phyloP scores from a whole-genome alignment of 1,284 basidiomycete genomes.

The Microbotryum scabiosae region DNA sequence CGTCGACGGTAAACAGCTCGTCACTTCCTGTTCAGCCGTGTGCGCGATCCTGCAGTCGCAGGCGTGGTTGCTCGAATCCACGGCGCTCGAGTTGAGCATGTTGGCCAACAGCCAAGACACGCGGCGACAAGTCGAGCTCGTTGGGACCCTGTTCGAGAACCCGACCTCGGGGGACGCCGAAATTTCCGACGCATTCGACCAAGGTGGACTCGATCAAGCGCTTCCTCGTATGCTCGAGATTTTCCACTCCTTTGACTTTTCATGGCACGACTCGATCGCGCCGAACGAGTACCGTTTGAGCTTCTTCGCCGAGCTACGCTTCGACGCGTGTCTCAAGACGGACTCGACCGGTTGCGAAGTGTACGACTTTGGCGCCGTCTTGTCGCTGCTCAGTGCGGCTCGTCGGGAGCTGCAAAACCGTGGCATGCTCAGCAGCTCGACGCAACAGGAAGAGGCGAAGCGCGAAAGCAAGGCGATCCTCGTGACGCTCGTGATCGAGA shows the following conservation, averaged over 20 bases:
- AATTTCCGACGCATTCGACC: slow-evolving; percentile 15
- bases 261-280: slow-evolving; percentile 69
- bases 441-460: slow-evolving; percentile 59
- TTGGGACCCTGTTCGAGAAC: slow-evolving; percentile 35
- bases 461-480: slow-evolving; percentile 66
- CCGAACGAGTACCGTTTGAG: slow-evolving; percentile 56
- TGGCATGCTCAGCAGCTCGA: slow-evolving; percentile 55
- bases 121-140: slow-evolving; percentile 33
- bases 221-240: slow-evolving; percentile 78
- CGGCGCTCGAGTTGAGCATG: slow-evolving; percentile 81
- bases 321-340: slow-evolving; percentile 62
- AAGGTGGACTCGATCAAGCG: slow-evolving; percentile 60
- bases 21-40: slow-evolving; percentile 63
- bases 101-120: slow-evolving; percentile 59
- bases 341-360: slow-evolving; percentile 71
- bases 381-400: slow-evolving; percentile 56
- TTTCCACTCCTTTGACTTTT: slow-evolving; percentile 73
- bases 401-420: slow-evolving; percentile 57
- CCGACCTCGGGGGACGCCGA: slow-evolving; percentile 15
- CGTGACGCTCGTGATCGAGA: slow-evolving; percentile 73
- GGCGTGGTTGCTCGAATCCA: slow-evolving; percentile 75
- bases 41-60: slow-evolving; percentile 72
- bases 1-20: slow-evolving; percentile 59
- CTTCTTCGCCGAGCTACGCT: slow-evolving; percentile 60
- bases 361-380: slow-evolving; percentile 62